A percentile compares a stretch with the other conserved stretches of the same genome.
phyloP scores from a whole-genome alignment of 2,329 filamentous ascomycete genomes.

The Daldinia sp. region DNA sequence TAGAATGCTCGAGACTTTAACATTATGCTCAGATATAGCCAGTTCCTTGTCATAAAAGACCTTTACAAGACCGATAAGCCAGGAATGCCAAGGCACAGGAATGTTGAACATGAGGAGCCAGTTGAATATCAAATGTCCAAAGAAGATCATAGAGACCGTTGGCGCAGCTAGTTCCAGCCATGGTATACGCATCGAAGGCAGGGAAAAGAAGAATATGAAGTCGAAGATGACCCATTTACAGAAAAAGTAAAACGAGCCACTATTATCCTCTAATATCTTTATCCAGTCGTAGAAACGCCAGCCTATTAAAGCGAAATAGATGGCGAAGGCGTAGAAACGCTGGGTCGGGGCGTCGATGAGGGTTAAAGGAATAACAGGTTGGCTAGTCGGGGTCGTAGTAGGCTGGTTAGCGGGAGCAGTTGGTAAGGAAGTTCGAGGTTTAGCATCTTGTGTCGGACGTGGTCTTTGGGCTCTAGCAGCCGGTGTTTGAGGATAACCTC shows the following conservation, averaged over 20 bases:
- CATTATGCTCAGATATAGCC: slow-evolving; percentile 90
- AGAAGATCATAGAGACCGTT: slow-evolving; percentile 74
- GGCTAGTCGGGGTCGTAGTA: slow-evolving; percentile 41
- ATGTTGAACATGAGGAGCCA: slow-evolving; percentile 94
- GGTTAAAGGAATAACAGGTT: slow-evolving; percentile 80
- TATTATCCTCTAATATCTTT: slow-evolving; percentile 78
- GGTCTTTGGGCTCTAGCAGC: slow-evolving; percentile 52
- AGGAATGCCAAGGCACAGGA: slow-evolving; percentile 77
- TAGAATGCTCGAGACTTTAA: slow-evolving; percentile 86
- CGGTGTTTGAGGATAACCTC: slow-evolving; percentile 80
- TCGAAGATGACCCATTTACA: slow-evolving; percentile 94
- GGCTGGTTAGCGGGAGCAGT: slow-evolving; percentile 55
- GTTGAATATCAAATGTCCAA: slow-evolving; percentile 76
- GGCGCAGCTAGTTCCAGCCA: slow-evolving; percentile 92
- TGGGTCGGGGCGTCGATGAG: slow-evolving; percentile 91
- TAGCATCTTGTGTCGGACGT: slow-evolving; percentile 41
- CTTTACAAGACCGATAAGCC: slow-evolving; percentile 76
- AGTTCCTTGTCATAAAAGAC: slow-evolving; percentile 91
- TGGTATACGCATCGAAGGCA: slow-evolving; percentile 89
- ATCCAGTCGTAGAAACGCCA: slow-evolving; percentile 92
- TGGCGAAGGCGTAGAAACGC: slow-evolving; percentile 82
- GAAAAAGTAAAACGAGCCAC: slow-evolving; percentile 88
- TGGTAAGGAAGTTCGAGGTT: slow-evolving; percentile 48
- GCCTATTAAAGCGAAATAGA: slow-evolving; percentile 78
- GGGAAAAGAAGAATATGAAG: slow-evolving; percentile 82